These are phyloP conservation scores for Ambrosia hybrid DNA, from an alignment of 140 eudicot species.

Conservation along the genomic window DNA sequence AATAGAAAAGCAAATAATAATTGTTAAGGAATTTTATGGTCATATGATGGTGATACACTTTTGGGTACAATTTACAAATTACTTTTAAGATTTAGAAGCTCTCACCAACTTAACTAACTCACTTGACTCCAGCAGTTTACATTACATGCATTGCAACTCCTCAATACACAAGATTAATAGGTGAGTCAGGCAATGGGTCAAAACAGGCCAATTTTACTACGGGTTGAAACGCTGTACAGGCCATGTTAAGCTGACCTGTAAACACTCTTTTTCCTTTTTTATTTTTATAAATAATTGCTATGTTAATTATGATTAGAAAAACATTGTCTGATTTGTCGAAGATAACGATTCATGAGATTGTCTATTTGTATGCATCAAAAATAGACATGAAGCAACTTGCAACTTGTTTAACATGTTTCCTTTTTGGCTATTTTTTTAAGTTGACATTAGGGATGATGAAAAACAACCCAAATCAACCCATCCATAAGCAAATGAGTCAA, in stretches of 20 bases:
- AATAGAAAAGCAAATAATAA: too few species aligned
- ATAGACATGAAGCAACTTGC: not conserved
- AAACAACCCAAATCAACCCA: not conserved
- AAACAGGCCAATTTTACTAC: not conserved
- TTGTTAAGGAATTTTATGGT: slow-evolving; percentile 3
- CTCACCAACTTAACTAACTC: slow-evolving; percentile 4
- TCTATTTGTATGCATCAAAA: not conserved
- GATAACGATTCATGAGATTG: not conserved
- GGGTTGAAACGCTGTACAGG: not conserved
- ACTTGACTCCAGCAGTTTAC: slow-evolving; percentile 1
- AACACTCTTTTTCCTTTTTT: not conserved
- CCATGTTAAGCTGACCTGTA: not conserved
- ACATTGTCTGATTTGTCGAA: not conserved
- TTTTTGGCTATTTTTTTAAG: not conserved
- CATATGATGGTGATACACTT: not conserved
- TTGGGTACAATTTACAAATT: slow-evolving; percentile 3
- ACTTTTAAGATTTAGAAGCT: not conserved
- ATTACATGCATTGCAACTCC: too few species aligned
- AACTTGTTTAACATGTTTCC: too few species aligned
- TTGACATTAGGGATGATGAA: not conserved
- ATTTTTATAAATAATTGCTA: not conserved
- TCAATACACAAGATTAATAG: not conserved
- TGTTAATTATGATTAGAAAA: not conserved
- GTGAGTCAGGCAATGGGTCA: not conserved
- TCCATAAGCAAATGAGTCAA: too few species aligned